Conservation (phyloP, 176 grass and related monocot species). For the Luzula sylvatica region DNA sequence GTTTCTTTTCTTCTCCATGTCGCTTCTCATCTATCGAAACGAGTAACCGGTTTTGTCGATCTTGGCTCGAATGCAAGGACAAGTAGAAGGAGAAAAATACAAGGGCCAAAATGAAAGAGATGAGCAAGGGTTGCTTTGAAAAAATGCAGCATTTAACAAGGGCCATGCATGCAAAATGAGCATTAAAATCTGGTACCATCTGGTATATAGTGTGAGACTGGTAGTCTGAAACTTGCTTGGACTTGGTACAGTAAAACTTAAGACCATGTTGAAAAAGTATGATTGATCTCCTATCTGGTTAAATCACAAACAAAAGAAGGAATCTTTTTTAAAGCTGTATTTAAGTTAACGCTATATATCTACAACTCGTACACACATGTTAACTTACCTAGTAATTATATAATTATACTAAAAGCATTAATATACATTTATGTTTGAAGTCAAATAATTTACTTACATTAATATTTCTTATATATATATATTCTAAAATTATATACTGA, state of each 20-base stretch:
- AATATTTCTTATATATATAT: too few relatives aligned
- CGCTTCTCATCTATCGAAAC: neutral
- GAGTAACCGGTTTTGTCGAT: constrained; percentile 7
- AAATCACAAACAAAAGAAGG: constrained; percentile 15
- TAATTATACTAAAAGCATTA: too few relatives aligned
- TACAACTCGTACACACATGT: constrained; percentile 1
- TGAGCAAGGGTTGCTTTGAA: constrained; percentile 4
- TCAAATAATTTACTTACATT: too few relatives aligned
- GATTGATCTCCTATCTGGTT: constrained; percentile 18
- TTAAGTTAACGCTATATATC: constrained; percentile 2
- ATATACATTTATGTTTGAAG: too few relatives aligned
- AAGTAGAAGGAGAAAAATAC: constrained; percentile 16
- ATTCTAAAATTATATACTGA: too few relatives aligned
- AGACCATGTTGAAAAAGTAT: constrained; percentile 14
- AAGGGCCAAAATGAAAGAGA: constrained; percentile 12
- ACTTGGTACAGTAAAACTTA: constrained; percentile 7
- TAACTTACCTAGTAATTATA: too few relatives aligned
- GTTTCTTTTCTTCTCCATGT: constrained; percentile 1
- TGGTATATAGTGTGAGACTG: constrained; percentile 9
- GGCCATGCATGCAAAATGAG: constrained; percentile 18
- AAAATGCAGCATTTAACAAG: constrained; percentile 19
- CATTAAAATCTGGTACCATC: constrained; percentile 16
- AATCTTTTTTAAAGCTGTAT: constrained; percentile 14
- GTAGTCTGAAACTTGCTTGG: constrained; percentile 5
- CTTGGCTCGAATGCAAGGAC: neutral